A percentile compares a stretch with the other conserved stretches of the same genome.
Conservation (phyloP, 2,329 filamentous ascomycete genomes). For the Pseudopithomyces chartarum region DNA sequence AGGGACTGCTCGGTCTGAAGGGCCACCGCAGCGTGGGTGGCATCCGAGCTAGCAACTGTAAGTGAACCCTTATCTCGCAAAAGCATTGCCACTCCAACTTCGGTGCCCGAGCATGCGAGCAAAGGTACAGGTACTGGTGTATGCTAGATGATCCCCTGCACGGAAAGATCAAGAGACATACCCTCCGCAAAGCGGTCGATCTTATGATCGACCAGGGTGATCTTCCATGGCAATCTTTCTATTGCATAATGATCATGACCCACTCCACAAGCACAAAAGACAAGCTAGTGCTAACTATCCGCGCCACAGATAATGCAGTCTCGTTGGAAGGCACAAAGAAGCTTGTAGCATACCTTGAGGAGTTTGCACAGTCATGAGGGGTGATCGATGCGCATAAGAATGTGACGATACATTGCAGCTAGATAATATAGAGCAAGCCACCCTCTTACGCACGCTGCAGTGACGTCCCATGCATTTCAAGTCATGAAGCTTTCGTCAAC, state of each 20-base stretch:
- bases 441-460: neutral
- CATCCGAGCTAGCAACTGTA: conserved; percentile 80
- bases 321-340: conserved; percentile 69
- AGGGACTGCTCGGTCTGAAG: conserved; percentile 78
- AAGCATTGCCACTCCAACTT: conserved; percentile 12
- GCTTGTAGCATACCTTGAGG: conserved; percentile 67
- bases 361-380: conserved; percentile 55
- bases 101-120: conserved; percentile 2
- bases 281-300: conserved; percentile 18
- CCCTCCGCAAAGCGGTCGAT: neutral
- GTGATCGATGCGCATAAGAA: conserved; percentile 16
- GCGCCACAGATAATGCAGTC: conserved; percentile 72
- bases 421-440: conserved; percentile 2
- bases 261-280: conserved; percentile 8
- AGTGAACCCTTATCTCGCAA: conserved; percentile 28
- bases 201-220: conserved; percentile 8
- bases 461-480: conserved; percentile 12
- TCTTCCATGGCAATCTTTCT: conserved; percentile 6
- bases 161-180: conserved; percentile 7
- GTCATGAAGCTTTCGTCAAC: conserved; percentile 28
- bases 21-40: conserved; percentile 87
- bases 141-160: conserved; percentile 16
- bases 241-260: conserved; percentile 18
- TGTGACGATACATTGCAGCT: conserved; percentile 16
- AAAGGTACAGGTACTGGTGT: conserved; percentile 19